Percentiles rank a stretch among this genome's conserved stretches.
phyloP scores from a whole-genome alignment of 2,329 filamentous ascomycete species.

The Penicillium olsonii region DNA sequence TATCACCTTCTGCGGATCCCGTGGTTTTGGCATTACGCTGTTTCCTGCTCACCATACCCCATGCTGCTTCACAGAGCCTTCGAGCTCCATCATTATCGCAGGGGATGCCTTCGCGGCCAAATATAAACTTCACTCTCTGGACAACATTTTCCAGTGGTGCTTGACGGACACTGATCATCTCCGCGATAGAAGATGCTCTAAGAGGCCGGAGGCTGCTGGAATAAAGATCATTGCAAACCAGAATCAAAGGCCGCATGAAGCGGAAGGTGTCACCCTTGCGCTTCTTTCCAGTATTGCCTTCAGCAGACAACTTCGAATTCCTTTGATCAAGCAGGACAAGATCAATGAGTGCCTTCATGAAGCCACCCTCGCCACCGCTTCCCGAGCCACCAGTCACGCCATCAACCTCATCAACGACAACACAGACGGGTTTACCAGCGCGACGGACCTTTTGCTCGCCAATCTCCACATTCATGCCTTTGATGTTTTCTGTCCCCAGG shows the following conservation, averaged over 20 bases:
- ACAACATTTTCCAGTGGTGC: slow-evolving; percentile 85
- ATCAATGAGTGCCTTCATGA: slow-evolving; percentile 92
- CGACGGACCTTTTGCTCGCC: slow-evolving; percentile 60
- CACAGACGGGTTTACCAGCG: slow-evolving; percentile 81
- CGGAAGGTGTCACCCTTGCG: slow-evolving; percentile 85
- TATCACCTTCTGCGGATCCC: slow-evolving; percentile 56
- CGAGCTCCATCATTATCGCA: slow-evolving; percentile 88
- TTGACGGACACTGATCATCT: slow-evolving; percentile 89
- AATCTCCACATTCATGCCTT: slow-evolving; percentile 57
- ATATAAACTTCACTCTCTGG: slow-evolving; percentile 75
- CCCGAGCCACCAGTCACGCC: slow-evolving; percentile 83
- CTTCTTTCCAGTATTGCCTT: slow-evolving; percentile 34
- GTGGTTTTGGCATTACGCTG: slow-evolving; percentile 49
- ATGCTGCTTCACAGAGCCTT: slow-evolving; percentile 65
- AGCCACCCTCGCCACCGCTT: slow-evolving; percentile 81
- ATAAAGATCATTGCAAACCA: slow-evolving; percentile 98
- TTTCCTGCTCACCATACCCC: slow-evolving; percentile 63
- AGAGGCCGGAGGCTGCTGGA: slow-evolving; percentile 84
- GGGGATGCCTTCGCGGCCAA: slow-evolving; percentile 83
- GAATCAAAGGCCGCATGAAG: slow-evolving; percentile 80
- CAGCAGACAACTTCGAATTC: slow-evolving; percentile 56
- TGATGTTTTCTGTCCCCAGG: slow-evolving; percentile 91
- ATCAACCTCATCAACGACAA: slow-evolving; percentile 95
- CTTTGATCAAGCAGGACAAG: slow-evolving; percentile 83
- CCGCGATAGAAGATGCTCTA: slow-evolving; percentile 79